Evolutionary conservation across 768 basidiomycete genomes (phyloP), one percentile per base, ranked within the genome.

Genomic region (Lentinus tigrinus): DNA sequence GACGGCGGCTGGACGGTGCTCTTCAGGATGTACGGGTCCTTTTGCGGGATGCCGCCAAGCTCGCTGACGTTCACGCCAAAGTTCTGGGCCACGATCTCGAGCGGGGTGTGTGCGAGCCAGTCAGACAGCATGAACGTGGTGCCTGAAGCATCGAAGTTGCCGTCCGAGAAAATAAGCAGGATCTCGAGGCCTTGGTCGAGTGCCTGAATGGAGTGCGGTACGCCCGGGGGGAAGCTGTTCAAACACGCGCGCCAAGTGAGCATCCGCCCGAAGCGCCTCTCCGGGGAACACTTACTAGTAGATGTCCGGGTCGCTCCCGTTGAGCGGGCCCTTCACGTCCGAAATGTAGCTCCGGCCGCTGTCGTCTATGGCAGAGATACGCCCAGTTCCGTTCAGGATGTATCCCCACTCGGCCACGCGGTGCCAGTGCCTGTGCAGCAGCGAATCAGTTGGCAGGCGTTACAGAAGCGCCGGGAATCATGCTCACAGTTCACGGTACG

Each of bases 71-170:
- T 62, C 26, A 68, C 51, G 38, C 65, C 67, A 44, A 68, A 51
- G 55, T 65, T 68, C 63, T 68, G 63, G 6, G 67, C 67, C 47
- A 68, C 63, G 37, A 68, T 55, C 48, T 65, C 65, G 19, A 68
- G 63, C 37, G 67, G 67, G n/a, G 67, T 68, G 56, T 61, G 67
- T 27, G 63, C 65, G 58, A 68, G 65, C 67, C 67, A 68, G 57
- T 68, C 67, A 1, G 67, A 66, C n/a, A 68, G 60, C 67, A 66
- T 68, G 60, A 68, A 68, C 19, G 67, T 68, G n/a, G 67, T 68
- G 43, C 67, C 67, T 14, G 54, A 43, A n/a, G 63, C 65, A 48
- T 68, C 67, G 60, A 68, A 68, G 67, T 68, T 64, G 54, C 67
- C 67, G 56, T 68, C 65, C 3, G 67, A 62, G 63, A 68, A 68